These are phyloP conservation scores for Leccinum fibrillosum DNA, from an alignment of 768 basidiomycete genomes.

Conservation along the genomic window DNA sequence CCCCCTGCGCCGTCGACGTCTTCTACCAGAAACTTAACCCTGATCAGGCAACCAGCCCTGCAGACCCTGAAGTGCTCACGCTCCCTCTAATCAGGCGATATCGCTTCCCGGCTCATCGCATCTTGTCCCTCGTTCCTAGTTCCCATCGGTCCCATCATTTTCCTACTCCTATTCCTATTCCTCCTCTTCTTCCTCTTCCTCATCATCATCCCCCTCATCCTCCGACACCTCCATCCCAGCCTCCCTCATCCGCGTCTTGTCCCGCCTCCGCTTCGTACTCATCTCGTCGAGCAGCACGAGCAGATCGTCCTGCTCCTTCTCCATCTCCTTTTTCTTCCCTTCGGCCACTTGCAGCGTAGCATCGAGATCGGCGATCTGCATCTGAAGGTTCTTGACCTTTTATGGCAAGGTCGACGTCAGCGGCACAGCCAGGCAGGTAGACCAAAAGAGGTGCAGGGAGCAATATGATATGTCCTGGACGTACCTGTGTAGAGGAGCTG, in stretches of 20 bases:
- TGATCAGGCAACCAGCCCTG: background rate
- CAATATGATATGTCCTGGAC: background rate
- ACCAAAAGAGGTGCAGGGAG: background rate
- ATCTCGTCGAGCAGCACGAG: constrained; percentile 92
- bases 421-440: background rate
- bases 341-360: constrained; percentile 50
- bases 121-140: background rate
- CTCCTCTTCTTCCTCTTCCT: constrained; percentile 44
- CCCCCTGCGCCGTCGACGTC: background rate
- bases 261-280: constrained; percentile 76
- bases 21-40: background rate
- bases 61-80: background rate
- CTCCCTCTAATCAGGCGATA: background rate
- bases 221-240: constrained; percentile 88
- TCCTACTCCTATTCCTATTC: constrained; percentile 12
- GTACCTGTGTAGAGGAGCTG: constrained; percentile 40
- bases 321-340: constrained; percentile 72
- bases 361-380: constrained; percentile 45
- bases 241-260: constrained; percentile 74
- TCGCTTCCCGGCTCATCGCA: background rate
- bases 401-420: background rate
- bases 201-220: constrained; percentile 78
- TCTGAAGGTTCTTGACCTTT: constrained; percentile 45
- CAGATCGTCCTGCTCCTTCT: constrained; percentile 96
- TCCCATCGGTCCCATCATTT: background rate